phyloP scores from a whole-genome alignment of 1,284 basidiomycete genomes.

The Sphagnurus paluster region DNA sequence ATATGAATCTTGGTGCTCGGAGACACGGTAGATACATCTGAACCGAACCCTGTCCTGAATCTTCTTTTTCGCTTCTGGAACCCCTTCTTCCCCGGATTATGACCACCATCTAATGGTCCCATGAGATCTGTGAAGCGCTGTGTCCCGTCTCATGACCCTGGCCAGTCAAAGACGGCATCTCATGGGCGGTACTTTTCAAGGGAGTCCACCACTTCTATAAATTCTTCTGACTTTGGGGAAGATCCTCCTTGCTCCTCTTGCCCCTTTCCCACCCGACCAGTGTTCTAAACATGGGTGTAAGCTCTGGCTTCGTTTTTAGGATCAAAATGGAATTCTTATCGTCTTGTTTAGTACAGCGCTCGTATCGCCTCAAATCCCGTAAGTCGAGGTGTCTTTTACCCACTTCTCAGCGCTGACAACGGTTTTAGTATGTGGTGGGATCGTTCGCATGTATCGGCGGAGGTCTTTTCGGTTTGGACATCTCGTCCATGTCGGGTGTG shows the following conservation, averaged over 20 bases:
- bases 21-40: not conserved
- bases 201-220: constrained; percentile 8
- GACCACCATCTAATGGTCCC: not conserved
- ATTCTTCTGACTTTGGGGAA: not conserved
- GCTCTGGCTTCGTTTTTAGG: not conserved
- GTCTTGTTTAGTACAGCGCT: constrained; percentile 51
- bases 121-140: constrained; percentile 1
- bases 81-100: not conserved
- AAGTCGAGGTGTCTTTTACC: not conserved
- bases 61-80: not conserved
- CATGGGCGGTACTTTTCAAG: not conserved
- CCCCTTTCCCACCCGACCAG: not conserved
- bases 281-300: constrained; percentile 20
- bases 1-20: not conserved
- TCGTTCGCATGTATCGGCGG: constrained; percentile 82
- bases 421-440: constrained; percentile 60
- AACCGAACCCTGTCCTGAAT: too few species aligned
- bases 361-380: constrained; percentile 50
- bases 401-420: not conserved
- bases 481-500: constrained; percentile 81
- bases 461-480: constrained; percentile 77
- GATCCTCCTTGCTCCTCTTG: not conserved
- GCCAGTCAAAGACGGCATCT: not conserved
- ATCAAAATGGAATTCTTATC: constrained; percentile 1
- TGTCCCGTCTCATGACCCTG: constrained; percentile 3